Evolutionary conservation across 2,329 filamentous ascomycete species (phyloP).

Genomic region (Shiraia sp.): DNA sequence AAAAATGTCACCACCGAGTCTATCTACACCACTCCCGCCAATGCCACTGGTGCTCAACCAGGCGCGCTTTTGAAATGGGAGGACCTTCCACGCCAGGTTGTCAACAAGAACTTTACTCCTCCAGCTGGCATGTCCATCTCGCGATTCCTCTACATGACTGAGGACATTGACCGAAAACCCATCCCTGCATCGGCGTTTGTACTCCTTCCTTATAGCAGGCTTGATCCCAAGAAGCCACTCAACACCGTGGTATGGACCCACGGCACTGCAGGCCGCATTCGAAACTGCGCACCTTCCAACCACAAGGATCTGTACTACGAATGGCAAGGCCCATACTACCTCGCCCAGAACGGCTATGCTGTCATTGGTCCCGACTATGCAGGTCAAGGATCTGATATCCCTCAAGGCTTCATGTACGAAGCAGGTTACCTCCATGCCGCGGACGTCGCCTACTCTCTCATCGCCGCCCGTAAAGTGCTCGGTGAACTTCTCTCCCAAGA

Average conservation of each 20-base stretch:
- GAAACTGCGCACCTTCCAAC: slow-evolving; percentile 21
- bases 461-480: slow-evolving; percentile 22
- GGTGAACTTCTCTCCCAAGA: slow-evolving; percentile 19
- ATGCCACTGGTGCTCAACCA: slow-evolving; percentile 15
- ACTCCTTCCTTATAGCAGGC: slow-evolving; percentile 20
- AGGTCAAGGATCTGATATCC: slow-evolving; percentile 21
- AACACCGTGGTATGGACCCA: slow-evolving; percentile 23
- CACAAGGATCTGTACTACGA: slow-evolving; percentile 28
- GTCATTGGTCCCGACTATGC: slow-evolving; percentile 26
- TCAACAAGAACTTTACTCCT: slow-evolving; percentile 18
- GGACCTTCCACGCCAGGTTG: slow-evolving; percentile 10
- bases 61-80: slow-evolving; percentile 24
- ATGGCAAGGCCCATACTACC: slow-evolving; percentile 19
- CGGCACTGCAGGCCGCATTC: slow-evolving; percentile 21
- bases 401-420: slow-evolving; percentile 28
- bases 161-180: slow-evolving; percentile 23
- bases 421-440: slow-evolving; percentile 24
- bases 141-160: slow-evolving; percentile 25
- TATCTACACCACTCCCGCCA: slow-evolving; percentile 21
- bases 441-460: slow-evolving; percentile 18
- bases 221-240: slow-evolving; percentile 13
- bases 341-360: slow-evolving; percentile 22
- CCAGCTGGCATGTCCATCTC: slow-evolving; percentile 23
- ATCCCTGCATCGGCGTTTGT: slow-evolving; percentile 25
- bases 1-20: slow-evolving; percentile 11